Evolutionary conservation across 768 basidiomycete genomes (phyloP).

Genomic region (Calocybe cyanea): DNA sequence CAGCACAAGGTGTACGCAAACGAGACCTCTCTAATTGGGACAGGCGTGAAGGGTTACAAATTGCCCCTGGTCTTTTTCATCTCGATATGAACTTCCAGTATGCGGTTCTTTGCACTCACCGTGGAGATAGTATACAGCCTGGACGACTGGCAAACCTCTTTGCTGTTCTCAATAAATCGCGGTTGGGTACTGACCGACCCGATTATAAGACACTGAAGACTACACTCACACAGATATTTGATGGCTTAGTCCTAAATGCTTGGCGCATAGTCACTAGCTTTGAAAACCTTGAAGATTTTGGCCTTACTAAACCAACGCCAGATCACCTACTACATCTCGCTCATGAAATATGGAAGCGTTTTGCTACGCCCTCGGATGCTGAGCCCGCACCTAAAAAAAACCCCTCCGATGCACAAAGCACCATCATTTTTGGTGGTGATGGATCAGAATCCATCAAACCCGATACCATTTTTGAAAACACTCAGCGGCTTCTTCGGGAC

Average conservation of each 20-base stretch:
- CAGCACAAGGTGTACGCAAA: slow-evolving; percentile 11
- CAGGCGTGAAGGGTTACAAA: slow-evolving; percentile 19
- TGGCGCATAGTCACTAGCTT: slow-evolving; percentile 23
- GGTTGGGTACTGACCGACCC: slow-evolving; percentile 26
- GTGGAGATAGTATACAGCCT: slow-evolving; percentile 18
- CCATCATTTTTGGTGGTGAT: too few relatives aligned
- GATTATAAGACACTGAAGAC: slow-evolving; percentile 29
- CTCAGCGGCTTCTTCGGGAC: slow-evolving; percentile 22
- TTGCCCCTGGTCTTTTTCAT: slow-evolving; percentile 30
- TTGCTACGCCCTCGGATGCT: neutral
- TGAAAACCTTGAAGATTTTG: slow-evolving; percentile 11
- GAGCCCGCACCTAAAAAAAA: too few relatives aligned
- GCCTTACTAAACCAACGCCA: slow-evolving; percentile 23
- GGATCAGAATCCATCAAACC: neutral
- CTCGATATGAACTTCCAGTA: slow-evolving; percentile 30
- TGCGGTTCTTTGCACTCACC: slow-evolving; percentile 24
- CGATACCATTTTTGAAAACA: slow-evolving; percentile 24
- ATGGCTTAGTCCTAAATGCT: slow-evolving; percentile 27
- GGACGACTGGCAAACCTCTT: slow-evolving; percentile 29
- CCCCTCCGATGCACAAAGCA: too few relatives aligned
- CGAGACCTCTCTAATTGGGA: slow-evolving; percentile 21
- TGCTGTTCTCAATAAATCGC: slow-evolving; percentile 24
- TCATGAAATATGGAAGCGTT: slow-evolving; percentile 10
- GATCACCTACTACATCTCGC: slow-evolving; percentile 16
- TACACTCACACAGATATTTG: slow-evolving; percentile 26